Evolutionary conservation across 1,139 yeast species (phyloP).

Genomic region (Zygoascus hellenicus): DNA sequence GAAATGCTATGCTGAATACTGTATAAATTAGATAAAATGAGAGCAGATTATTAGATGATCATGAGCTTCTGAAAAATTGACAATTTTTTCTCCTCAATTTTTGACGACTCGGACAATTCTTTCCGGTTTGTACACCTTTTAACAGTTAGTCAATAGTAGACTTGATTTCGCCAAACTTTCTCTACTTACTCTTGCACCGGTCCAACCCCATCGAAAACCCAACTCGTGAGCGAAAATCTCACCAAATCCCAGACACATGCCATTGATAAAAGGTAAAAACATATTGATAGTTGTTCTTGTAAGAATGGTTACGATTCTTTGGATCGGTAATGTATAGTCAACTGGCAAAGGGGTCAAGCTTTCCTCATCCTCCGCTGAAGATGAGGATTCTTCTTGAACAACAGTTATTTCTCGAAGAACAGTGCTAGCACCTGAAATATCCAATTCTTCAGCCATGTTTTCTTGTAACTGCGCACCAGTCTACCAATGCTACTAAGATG

Average conservation of each 20-base stretch:
- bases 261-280: slow-evolving; percentile 82
- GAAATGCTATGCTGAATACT: slow-evolving; percentile 58
- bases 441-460: no score
- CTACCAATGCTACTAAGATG: no score
- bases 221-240: slow-evolving; percentile 92
- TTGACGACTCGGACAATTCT: slow-evolving; percentile 8
- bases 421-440: no score
- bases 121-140: slow-evolving; percentile 14
- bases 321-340: not conserved
- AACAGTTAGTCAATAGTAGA: slow-evolving; percentile 5
- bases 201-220: slow-evolving; percentile 75
- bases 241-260: slow-evolving; percentile 95
- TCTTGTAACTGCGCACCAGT: no score
- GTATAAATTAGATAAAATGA: slow-evolving; percentile 34
- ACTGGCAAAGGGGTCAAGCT: not conserved
- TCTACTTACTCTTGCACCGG: slow-evolving; percentile 55
- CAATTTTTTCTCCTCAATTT: not conserved
- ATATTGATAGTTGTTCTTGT: slow-evolving; percentile 53
- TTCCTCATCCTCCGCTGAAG: not conserved
- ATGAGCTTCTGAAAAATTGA: no score
- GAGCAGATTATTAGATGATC: not conserved
- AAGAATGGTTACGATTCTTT: slow-evolving; percentile 12
- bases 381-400: no score
- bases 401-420: no score
- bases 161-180: not conserved